Percentiles rank a stretch among this genome's conserved stretches.
phyloP scores from a whole-genome alignment of 1,284 basidiomycete genomes.

The Meripilus lineatus region DNA sequence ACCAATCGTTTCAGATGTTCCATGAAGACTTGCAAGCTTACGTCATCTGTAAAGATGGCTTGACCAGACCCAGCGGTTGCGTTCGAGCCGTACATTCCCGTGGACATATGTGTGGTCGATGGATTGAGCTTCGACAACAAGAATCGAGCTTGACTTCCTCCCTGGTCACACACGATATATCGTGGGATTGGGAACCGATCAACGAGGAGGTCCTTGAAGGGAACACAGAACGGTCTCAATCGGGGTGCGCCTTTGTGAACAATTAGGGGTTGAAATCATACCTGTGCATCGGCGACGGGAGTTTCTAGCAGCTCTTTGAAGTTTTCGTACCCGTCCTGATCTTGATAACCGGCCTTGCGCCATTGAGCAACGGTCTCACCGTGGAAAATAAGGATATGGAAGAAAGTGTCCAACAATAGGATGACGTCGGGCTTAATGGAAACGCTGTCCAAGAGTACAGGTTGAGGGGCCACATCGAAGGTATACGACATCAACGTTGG shows the following conservation, averaged over 20 bases:
- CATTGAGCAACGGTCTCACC: slow-evolving; percentile 97
- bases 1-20: slow-evolving; percentile 89
- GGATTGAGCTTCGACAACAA: slow-evolving; percentile 95
- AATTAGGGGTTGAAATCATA: slow-evolving; percentile 22
- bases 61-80: slow-evolving; percentile 68
- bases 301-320: slow-evolving; percentile 92
- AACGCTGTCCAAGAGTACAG: slow-evolving; percentile 94
- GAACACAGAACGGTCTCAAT: slow-evolving; percentile 3
- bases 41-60: slow-evolving; percentile 99
- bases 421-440: slow-evolving; percentile 98
- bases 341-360: slow-evolving; percentile 99
- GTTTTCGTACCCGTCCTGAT: slow-evolving; percentile 98
- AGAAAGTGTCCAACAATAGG: slow-evolving; percentile 98
- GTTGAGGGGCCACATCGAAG: slow-evolving; percentile 87
- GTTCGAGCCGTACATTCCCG: slow-evolving; percentile 82
- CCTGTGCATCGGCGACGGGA: slow-evolving; percentile 77
- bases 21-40: slow-evolving; percentile 96
- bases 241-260: not conserved
- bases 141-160: slow-evolving; percentile 97
- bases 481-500: slow-evolving; percentile 99
- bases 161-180: slow-evolving; percentile 98
- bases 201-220: slow-evolving; percentile 77
- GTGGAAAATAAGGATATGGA: slow-evolving; percentile 99
- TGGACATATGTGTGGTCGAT: slow-evolving; percentile 95
- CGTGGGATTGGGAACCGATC: slow-evolving; percentile 97